A percentile compares a stretch with the other conserved stretches of the same genome.
Evolutionary conservation across 495 filamentous ascomycete species (phyloP).

Genomic region (Stereocaulon alpinum): DNA sequence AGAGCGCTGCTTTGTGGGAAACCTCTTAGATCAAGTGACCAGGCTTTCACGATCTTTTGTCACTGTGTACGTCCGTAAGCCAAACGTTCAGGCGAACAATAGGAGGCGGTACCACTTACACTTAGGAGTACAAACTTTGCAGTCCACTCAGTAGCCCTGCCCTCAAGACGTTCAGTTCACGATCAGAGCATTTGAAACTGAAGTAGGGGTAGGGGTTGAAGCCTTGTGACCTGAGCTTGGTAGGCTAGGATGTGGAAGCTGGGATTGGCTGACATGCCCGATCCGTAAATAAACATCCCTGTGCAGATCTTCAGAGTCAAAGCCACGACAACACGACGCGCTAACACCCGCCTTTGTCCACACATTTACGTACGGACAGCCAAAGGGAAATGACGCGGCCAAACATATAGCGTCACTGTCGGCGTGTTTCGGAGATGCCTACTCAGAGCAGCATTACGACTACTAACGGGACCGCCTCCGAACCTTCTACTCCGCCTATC

Average conservation of each 20-base stretch:
- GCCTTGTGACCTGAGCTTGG: background rate
- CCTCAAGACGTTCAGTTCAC: background rate
- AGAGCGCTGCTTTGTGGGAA: background rate
- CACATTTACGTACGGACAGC: background rate
- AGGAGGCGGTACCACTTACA: background rate
- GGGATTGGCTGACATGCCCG: slow-evolving; percentile 7
- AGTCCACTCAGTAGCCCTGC: background rate
- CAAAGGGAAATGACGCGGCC: background rate
- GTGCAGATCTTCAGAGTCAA: slow-evolving; percentile 2
- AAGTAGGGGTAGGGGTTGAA: background rate
- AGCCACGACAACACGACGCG: slow-evolving; percentile 13
- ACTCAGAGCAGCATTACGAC: background rate
- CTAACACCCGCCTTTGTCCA: background rate
- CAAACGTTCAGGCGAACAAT: background rate
- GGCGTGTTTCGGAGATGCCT: background rate
- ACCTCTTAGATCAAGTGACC: background rate
- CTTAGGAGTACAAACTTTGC: background rate
- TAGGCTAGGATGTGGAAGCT: background rate
- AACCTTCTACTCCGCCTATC: slow-evolving; percentile 32
- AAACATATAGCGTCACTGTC: background rate
- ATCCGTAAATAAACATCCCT: slow-evolving; percentile 17
- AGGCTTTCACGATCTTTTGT: background rate
- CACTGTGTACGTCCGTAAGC: background rate
- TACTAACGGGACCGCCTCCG: slow-evolving; percentile 4
- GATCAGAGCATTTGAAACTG: background rate